Percentiles rank a stretch among this genome's conserved stretches.
These are phyloP conservation scores for Ramaria sp. DNA, from an alignment of 768 basidiomycete species.

Conservation along the genomic window DNA sequence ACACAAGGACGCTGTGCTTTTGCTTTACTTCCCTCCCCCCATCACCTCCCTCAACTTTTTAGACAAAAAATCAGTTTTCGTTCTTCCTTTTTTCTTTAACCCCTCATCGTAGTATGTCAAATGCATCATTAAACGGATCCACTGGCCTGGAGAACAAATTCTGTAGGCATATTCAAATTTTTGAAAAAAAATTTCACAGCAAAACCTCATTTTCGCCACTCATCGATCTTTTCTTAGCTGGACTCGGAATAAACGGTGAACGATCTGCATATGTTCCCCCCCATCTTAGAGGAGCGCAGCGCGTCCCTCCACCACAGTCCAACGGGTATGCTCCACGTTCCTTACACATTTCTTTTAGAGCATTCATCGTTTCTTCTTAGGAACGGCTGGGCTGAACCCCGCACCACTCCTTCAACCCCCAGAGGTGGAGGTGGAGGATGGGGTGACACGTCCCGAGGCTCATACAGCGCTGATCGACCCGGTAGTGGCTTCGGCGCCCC, in stretches of 20 bases:
- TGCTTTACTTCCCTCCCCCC: background rate
- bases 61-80: slow-evolving; percentile 9
- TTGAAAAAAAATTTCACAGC: background rate
- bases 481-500: slow-evolving; percentile 30
- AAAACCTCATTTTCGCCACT: background rate
- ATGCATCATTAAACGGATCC: slow-evolving; percentile 79
- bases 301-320: slow-evolving; percentile 32
- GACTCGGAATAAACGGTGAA: slow-evolving; percentile 57
- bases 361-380: slow-evolving; percentile 22
- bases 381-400: slow-evolving; percentile 70
- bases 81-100: slow-evolving; percentile 9
- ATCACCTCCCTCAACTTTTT: slow-evolving; percentile 1
- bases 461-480: slow-evolving; percentile 25
- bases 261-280: slow-evolving; percentile 85
- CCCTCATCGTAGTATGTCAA: slow-evolving; percentile 49
- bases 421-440: slow-evolving; percentile 33
- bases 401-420: slow-evolving; percentile 43
- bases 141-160: slow-evolving; percentile 66
- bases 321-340: slow-evolving; percentile 40
- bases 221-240: slow-evolving; percentile 30
- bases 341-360: slow-evolving; percentile 11
- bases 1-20: slow-evolving; percentile 2
- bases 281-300: slow-evolving; percentile 77
- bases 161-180: slow-evolving; percentile 31
- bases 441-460: slow-evolving; percentile 26